Evolutionary conservation across 352 stramenopile species (phyloP).

Genomic region (Pythium guiyangense): DNA sequence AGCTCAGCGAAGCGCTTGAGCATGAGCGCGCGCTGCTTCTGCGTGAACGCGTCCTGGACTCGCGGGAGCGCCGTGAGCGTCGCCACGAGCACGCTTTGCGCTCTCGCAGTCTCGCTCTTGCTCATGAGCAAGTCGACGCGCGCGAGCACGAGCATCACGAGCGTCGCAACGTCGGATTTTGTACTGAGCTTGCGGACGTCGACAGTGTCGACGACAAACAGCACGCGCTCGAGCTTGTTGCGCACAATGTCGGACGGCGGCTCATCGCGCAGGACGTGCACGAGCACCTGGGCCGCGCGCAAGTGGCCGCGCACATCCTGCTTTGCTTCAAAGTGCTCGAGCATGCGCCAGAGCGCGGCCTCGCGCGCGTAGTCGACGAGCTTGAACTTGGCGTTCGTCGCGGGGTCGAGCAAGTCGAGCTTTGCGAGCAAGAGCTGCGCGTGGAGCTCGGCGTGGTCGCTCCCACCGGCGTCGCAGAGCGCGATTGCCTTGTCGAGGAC

Average conservation of each 20-base stretch:
- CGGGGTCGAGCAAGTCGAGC: constrained; percentile 40
- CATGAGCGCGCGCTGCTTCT: constrained; percentile 15
- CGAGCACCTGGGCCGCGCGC: constrained; percentile 26
- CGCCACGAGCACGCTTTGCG: constrained; percentile 25
- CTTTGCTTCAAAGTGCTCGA: constrained; percentile 55
- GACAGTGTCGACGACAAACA: constrained; percentile 33
- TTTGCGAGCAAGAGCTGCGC: constrained; percentile 46
- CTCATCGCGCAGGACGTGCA: constrained; percentile 19
- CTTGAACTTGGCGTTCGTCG: constrained; percentile 13
- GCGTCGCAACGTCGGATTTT: constrained; percentile 23
- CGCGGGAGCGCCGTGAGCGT: constrained; percentile 18
- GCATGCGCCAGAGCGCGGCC: constrained; percentile 27
- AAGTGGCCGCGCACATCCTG: constrained; percentile 35
- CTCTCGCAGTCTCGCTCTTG: constrained; percentile 5
- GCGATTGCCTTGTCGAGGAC: constrained; percentile 14
- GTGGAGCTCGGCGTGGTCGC: constrained; percentile 30
- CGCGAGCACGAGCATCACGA: constrained; percentile 32
- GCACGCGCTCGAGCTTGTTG: constrained; percentile 27
- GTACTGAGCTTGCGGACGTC: constrained; percentile 28
- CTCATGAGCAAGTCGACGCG: constrained; percentile 34
- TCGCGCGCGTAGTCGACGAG: constrained; percentile 11
- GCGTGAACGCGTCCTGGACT: constrained; percentile 4
- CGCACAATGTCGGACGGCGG: constrained; percentile 7
- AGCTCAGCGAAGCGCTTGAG: constrained; percentile 26
- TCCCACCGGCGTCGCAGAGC: too few species aligned